A percentile compares a stretch with the other conserved stretches of the same genome.
Evolutionary conservation across 306 rosid species (phyloP).

Genomic region (Sophora flavescens): DNA sequence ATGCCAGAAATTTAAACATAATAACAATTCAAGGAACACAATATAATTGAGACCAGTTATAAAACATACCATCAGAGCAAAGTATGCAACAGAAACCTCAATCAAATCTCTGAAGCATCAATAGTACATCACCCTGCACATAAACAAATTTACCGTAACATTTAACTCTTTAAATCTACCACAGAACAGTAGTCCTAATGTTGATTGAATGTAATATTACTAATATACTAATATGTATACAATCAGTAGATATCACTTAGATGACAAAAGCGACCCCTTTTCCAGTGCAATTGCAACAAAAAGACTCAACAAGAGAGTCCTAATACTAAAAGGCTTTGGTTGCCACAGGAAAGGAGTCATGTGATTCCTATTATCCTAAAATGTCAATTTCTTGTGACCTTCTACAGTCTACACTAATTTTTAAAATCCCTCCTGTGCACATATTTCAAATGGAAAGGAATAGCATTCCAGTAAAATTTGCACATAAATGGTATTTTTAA

Average conservation of each 20-base stretch:
- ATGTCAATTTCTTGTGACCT: background rate
- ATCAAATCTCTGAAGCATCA: conserved; percentile 36
- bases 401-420: background rate
- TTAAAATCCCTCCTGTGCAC: background rate
- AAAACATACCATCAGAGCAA: conserved; percentile 49
- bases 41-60: conserved; percentile 10
- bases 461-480: background rate
- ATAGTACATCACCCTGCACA: conserved; percentile 42
- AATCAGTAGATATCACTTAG: background rate
- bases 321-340: background rate
- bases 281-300: conserved; percentile 1
- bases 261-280: background rate
- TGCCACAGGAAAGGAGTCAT: no score
- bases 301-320: background rate
- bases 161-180: background rate
- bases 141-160: conserved; percentile 1
- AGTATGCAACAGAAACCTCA: conserved; percentile 15
- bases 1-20: background rate
- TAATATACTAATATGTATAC: background rate
- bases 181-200: no score
- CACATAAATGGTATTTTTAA: background rate
- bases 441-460: background rate
- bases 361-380: background rate
- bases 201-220: no score
- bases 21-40: background rate